These are phyloP conservation scores for Didymella keratinophila DNA, from an alignment of 2,329 filamentous ascomycete species.

Conservation along the genomic window DNA sequence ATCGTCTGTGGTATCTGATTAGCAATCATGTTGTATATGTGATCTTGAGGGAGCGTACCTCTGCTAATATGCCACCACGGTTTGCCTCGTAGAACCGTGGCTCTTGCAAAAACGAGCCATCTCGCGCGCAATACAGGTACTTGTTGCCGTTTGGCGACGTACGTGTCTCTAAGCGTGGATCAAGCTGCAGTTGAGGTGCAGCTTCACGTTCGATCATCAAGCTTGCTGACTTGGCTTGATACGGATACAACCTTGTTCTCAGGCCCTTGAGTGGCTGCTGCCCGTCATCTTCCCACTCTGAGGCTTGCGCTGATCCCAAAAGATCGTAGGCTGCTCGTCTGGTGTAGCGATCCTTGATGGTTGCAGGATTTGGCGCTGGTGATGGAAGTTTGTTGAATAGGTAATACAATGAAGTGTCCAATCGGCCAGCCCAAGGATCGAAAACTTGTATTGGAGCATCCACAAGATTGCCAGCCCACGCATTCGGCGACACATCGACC, in stretches of 20 bases:
- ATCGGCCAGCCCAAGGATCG: constrained; percentile 52
- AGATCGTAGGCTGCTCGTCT: constrained; percentile 65
- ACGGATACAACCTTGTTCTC: constrained; percentile 72
- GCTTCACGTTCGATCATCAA: constrained; percentile 84
- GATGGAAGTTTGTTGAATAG: constrained; percentile 79
- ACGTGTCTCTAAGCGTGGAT: constrained; percentile 73
- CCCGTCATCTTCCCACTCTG: constrained; percentile 43
- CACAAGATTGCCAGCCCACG: constrained; percentile 63
- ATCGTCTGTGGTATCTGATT: constrained; percentile 61
- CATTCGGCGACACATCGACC: constrained; percentile 63
- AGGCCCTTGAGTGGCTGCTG: constrained; percentile 61
- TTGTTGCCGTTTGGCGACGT: constrained; percentile 65
- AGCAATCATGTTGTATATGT: background rate
- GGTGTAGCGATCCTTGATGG: constrained; percentile 60
- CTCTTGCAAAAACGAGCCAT: constrained; percentile 68
- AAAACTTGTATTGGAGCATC: constrained; percentile 37
- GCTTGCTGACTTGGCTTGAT: constrained; percentile 81
- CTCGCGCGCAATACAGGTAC: constrained; percentile 76
- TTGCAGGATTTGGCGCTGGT: constrained; percentile 64
- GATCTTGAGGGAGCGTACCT: constrained; percentile 47
- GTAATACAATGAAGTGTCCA: constrained; percentile 67
- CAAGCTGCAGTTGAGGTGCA: constrained; percentile 68
- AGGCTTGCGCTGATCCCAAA: constrained; percentile 50
- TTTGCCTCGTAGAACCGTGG: constrained; percentile 76
- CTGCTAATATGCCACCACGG: constrained; percentile 78